Evolutionary conservation across 2,329 filamentous ascomycete species (phyloP).

Genomic region (Fusarium sp.): DNA sequence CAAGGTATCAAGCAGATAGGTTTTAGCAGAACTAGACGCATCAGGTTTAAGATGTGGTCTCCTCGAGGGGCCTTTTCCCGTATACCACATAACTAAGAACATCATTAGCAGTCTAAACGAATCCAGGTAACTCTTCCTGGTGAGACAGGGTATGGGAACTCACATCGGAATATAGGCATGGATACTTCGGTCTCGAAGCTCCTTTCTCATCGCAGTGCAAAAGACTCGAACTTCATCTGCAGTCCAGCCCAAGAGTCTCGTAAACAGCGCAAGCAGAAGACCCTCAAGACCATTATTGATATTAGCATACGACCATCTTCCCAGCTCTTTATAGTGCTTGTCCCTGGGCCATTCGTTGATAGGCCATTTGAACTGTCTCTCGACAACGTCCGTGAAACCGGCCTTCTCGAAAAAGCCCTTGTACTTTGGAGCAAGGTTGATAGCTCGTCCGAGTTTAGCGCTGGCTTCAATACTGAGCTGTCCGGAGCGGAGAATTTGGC

Average conservation of each 20-base stretch:
- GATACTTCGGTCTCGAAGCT: conserved; percentile 18
- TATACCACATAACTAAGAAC: conserved; percentile 8
- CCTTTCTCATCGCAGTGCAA: conserved; percentile 26
- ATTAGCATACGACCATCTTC: conserved; percentile 26
- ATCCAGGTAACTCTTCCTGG: too few species aligned
- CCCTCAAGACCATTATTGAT: conserved; percentile 26
- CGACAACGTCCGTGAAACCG: conserved; percentile 2
- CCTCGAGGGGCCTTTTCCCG: neutral
- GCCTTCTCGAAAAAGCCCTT: conserved; percentile 8
- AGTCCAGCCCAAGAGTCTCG: conserved; percentile 20
- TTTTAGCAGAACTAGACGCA: too few species aligned
- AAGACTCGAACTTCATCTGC: conserved; percentile 26
- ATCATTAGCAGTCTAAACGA: accelerated
- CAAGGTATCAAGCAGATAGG: too few species aligned
- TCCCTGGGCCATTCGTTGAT: conserved; percentile 32
- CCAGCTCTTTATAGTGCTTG: conserved; percentile 30
- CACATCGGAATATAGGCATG: conserved; percentile 37
- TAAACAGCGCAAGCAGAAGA: conserved; percentile 11
- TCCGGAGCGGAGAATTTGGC: conserved; percentile 1
- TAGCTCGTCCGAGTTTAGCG: conserved; percentile 5
- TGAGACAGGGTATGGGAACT: neutral
- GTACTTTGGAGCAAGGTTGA: conserved; percentile 17
- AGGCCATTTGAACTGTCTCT: conserved; percentile 25
- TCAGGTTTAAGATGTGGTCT: neutral
- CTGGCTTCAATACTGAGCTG: conserved; percentile 7